Conservation (phyloP, 305 asterid species). For the Striga hermonthica region DNA sequence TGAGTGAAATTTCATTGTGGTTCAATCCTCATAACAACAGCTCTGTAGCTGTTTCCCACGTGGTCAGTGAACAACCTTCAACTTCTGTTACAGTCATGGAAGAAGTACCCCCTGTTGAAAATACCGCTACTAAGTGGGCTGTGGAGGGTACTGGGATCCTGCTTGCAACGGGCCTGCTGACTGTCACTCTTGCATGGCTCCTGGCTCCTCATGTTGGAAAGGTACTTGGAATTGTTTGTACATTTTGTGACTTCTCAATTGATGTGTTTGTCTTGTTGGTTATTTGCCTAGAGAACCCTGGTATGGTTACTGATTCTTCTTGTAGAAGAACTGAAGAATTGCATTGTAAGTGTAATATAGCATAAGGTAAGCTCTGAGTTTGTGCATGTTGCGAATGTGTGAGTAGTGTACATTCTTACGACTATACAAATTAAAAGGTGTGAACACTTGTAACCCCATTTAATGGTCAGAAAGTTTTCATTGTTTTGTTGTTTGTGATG, state of each 20-base stretch:
- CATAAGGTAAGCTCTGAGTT: neutral
- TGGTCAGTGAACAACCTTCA: slow-evolving; percentile 55
- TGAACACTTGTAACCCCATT: neutral
- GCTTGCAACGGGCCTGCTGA: slow-evolving; percentile 89
- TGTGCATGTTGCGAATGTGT: neutral
- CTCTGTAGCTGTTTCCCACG: slow-evolving; percentile 45
- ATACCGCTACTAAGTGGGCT: slow-evolving; percentile 79
- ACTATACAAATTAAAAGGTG: neutral
- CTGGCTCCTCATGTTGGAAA: slow-evolving; percentile 94
- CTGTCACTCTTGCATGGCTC: slow-evolving; percentile 88
- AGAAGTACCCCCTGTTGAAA: slow-evolving; percentile 57
- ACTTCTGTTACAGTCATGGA: slow-evolving; percentile 47
- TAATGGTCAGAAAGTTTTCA: neutral
- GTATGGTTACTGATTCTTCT: neutral
- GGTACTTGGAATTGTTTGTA: slow-evolving; percentile 41
- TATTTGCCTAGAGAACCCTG: neutral
- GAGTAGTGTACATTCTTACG: neutral
- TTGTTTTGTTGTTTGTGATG: neutral
- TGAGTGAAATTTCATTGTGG: slow-evolving; percentile 84
- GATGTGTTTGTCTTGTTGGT: slow-evolving; percentile 7
- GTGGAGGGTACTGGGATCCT: slow-evolving; percentile 86
- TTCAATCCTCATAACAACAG: slow-evolving; percentile 65
- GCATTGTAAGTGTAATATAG: neutral
- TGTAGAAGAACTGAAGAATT: neutral
- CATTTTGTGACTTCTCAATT: slow-evolving; percentile 13